These are phyloP conservation scores for Chaetomium strumarium DNA, from an alignment of 2,329 filamentous ascomycete species.

Conservation along the genomic window DNA sequence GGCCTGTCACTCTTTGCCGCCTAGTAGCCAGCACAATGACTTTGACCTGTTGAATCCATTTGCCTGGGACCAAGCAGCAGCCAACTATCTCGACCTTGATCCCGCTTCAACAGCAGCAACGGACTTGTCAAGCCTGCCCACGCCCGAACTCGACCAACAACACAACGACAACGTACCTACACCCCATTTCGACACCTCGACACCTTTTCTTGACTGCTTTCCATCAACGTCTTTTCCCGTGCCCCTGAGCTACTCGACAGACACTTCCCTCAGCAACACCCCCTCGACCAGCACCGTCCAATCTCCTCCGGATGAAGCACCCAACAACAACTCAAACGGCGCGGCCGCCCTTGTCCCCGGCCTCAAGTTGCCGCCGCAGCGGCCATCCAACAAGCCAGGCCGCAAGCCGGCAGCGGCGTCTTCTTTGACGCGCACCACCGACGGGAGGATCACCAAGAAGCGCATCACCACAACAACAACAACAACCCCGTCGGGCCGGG, in stretches of 20 bases:
- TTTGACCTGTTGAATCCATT: conserved; percentile 10
- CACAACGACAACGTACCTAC: conserved; percentile 9
- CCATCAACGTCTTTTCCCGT: not conserved
- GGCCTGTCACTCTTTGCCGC: conserved; percentile 4
- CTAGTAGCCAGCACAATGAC: conserved; percentile 9
- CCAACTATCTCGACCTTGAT: conserved; percentile 2
- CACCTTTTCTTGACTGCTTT: conserved; percentile 8
- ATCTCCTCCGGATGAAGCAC: conserved; percentile 4
- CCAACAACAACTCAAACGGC: conserved; percentile 5
- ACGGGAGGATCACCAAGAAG: conserved; percentile 17
- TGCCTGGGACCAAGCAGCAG: conserved; percentile 10
- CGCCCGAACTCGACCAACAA: conserved; percentile 3
- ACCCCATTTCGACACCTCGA: conserved; percentile 4
- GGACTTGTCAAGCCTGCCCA: conserved; percentile 1
- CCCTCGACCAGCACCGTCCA: conserved; percentile 8
- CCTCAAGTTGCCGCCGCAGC: conserved; percentile 13
- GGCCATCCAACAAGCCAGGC: conserved; percentile 10
- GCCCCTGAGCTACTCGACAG: not conserved
- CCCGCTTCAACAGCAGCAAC: not conserved
- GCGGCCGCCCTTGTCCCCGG: conserved; percentile 9
- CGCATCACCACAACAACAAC: too few species aligned
- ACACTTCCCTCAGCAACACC: conserved; percentile 6
- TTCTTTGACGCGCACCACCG: conserved; percentile 3
- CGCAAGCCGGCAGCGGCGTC: conserved; percentile 9
- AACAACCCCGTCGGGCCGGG: not conserved